These are phyloP conservation scores for Lentinula detonsa DNA, from an alignment of 768 basidiomycete genomes.

Conservation along the genomic window DNA sequence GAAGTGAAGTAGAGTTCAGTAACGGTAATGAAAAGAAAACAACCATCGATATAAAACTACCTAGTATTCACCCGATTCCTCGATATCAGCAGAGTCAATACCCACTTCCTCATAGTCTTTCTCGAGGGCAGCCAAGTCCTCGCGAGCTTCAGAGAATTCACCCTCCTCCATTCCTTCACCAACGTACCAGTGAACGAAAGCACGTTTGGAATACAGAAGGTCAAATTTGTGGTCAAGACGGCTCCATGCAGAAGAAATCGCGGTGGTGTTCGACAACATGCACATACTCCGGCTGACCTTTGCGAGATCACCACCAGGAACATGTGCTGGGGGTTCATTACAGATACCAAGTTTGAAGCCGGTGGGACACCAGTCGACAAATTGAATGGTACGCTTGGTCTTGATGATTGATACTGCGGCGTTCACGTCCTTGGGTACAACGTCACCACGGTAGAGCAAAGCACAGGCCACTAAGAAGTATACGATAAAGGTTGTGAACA, in stretches of 20 bases:
- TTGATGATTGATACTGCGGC: slow-evolving; percentile 91
- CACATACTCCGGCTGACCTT: slow-evolving; percentile 92
- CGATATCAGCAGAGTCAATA: slow-evolving; percentile 67
- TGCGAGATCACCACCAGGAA: slow-evolving; percentile 93
- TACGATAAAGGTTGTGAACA: slow-evolving; percentile 5
- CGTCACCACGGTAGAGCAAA: slow-evolving; percentile 91
- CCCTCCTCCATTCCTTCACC: slow-evolving; percentile 99
- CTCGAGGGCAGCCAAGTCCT: slow-evolving; percentile 96
- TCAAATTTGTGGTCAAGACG: slow-evolving; percentile 98
- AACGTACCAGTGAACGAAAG: slow-evolving; percentile 92
- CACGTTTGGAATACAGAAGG: slow-evolving; percentile 93
- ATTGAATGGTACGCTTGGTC: slow-evolving; percentile 97
- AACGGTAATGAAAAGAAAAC: not conserved
- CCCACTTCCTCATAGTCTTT: slow-evolving; percentile 93
- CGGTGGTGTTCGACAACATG: slow-evolving; percentile 95
- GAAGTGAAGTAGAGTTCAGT: not conserved
- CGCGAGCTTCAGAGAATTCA: slow-evolving; percentile 97
- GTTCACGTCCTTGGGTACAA: slow-evolving; percentile 94
- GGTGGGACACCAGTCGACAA: slow-evolving; percentile 98
- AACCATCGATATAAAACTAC: not conserved
- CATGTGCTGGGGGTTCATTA: slow-evolving; percentile 89
- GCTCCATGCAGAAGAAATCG: slow-evolving; percentile 92
- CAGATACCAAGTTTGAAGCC: slow-evolving; percentile 99
- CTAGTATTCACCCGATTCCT: slow-evolving; percentile 62
- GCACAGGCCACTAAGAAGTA: slow-evolving; percentile 74